These are phyloP conservation scores for Sextonia rubra DNA, from an alignment of 164 flowering plant genomes.

Conservation along the genomic window DNA sequence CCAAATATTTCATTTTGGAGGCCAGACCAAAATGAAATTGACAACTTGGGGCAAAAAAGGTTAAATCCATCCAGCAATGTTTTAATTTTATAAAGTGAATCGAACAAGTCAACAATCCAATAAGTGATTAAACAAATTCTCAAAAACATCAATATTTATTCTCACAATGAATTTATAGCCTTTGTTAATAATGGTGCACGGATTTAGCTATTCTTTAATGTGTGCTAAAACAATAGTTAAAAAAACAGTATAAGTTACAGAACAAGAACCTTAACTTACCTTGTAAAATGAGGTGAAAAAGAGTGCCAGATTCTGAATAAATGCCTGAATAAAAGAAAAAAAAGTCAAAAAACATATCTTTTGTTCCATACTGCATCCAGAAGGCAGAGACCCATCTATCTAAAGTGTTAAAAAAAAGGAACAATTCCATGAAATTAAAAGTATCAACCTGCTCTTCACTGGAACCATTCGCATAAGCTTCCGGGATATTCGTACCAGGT, in stretches of 20 bases:
- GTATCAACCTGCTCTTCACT: slow-evolving; percentile 77
- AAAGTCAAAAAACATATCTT: not conserved
- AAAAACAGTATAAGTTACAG: not conserved
- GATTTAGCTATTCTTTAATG: not conserved
- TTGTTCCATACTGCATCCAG: not conserved
- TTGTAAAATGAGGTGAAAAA: slow-evolving; percentile 93
- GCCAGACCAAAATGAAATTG: too few relatives aligned
- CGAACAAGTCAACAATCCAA: too few relatives aligned
- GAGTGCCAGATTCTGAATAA: slow-evolving; percentile 89
- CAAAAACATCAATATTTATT: not conserved
- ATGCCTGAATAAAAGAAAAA: slow-evolving; percentile 55
- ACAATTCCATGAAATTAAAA: not conserved
- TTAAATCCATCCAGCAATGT: too few relatives aligned
- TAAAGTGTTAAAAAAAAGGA: not conserved
- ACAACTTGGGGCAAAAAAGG: too few relatives aligned
- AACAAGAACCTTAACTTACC: slow-evolving; percentile 33
- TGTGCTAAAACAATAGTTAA: too few relatives aligned
- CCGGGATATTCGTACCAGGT: slow-evolving; percentile 66
- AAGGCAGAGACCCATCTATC: not conserved
- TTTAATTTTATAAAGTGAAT: too few relatives aligned
- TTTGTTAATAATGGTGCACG: not conserved
- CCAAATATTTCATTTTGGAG: too few relatives aligned
- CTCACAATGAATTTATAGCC: not conserved
- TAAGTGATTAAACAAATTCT: too few relatives aligned
- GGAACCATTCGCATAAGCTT: slow-evolving; percentile 84